A percentile compares a stretch with the other conserved stretches of the same genome.
These are phyloP conservation scores for Coniochaeta prunicola DNA, from an alignment of 2,329 filamentous ascomycete genomes.

Conservation along the genomic window DNA sequence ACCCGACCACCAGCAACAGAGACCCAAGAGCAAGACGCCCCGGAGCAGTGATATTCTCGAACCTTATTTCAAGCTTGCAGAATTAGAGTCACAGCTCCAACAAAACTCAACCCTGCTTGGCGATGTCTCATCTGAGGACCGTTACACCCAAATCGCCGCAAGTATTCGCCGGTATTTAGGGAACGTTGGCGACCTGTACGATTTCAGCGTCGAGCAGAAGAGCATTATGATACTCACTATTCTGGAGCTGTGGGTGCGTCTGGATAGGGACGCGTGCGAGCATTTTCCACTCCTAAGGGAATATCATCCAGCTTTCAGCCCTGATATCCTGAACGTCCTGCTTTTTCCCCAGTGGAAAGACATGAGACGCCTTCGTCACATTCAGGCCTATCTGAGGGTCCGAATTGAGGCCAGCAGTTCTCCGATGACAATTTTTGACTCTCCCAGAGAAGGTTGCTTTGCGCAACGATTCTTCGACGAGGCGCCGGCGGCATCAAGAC, in stretches of 20 bases:
- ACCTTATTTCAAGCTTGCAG: neutral
- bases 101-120: neutral
- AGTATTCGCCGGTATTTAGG: slow-evolving; percentile 20
- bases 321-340: slow-evolving; percentile 45
- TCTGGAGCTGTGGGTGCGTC: slow-evolving; percentile 49
- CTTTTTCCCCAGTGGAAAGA: slow-evolving; percentile 38
- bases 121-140: neutral
- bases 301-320: slow-evolving; percentile 43
- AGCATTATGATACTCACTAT: slow-evolving; percentile 45
- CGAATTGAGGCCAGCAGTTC: slow-evolving; percentile 18
- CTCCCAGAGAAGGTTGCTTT: slow-evolving; percentile 32
- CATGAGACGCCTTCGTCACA: slow-evolving; percentile 39
- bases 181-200: slow-evolving; percentile 27
- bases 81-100: neutral
- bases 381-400: slow-evolving; percentile 40
- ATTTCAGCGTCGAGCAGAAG: slow-evolving; percentile 37
- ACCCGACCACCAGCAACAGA: neutral
- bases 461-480: slow-evolving; percentile 36
- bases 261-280: slow-evolving; percentile 41
- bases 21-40: neutral
- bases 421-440: slow-evolving; percentile 38
- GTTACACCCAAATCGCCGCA: neutral
- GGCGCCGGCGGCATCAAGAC: slow-evolving; percentile 13
- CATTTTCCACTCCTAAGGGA: slow-evolving; percentile 39
- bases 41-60: neutral